phyloP scores from a whole-genome alignment of 768 basidiomycete species.

The Xerocomus spinulosus region DNA sequence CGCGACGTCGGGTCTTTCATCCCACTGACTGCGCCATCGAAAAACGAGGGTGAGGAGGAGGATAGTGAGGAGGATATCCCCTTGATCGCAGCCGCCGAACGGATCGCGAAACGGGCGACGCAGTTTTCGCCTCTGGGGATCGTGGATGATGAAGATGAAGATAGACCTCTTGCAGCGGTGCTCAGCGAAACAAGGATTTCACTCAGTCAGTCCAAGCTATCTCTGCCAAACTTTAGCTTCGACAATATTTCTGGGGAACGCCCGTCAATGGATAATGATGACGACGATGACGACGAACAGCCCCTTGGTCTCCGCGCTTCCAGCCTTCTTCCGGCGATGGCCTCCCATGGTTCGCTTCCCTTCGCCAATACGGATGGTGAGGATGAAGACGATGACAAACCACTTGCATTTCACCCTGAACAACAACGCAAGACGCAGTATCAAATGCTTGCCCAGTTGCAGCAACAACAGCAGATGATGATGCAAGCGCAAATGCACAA shows the following conservation, averaged over 20 bases:
- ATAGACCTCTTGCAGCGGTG: conserved; percentile 61
- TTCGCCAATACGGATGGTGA: conserved; percentile 37
- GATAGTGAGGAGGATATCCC: conserved; percentile 82
- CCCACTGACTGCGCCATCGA: neutral
- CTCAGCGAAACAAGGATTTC: conserved; percentile 43
- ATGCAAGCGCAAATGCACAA: conserved; percentile 75
- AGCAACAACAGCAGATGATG: conserved; percentile 64
- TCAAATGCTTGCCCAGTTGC: conserved; percentile 38
- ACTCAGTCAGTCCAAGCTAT: conserved; percentile 41
- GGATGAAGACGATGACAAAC: conserved; percentile 65
- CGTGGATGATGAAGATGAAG: conserved; percentile 47
- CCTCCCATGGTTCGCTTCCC: conserved; percentile 25
- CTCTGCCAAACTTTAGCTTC: conserved; percentile 42
- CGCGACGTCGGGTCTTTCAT: conserved; percentile 33
- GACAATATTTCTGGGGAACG: conserved; percentile 27
- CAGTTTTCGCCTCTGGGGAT: conserved; percentile 18
- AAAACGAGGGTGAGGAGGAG: conserved; percentile 29
- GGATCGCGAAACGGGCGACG: conserved; percentile 46
- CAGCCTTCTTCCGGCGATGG: conserved; percentile 30
- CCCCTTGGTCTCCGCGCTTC: conserved; percentile 71
- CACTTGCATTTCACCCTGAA: conserved; percentile 70
- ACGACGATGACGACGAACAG: conserved; percentile 58
- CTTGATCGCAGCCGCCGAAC: conserved; percentile 57
- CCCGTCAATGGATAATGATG: conserved; percentile 40
- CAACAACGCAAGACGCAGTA: conserved; percentile 70